phyloP scores from a whole-genome alignment of 441 rosid genomes.

The Hura crepitans region DNA sequence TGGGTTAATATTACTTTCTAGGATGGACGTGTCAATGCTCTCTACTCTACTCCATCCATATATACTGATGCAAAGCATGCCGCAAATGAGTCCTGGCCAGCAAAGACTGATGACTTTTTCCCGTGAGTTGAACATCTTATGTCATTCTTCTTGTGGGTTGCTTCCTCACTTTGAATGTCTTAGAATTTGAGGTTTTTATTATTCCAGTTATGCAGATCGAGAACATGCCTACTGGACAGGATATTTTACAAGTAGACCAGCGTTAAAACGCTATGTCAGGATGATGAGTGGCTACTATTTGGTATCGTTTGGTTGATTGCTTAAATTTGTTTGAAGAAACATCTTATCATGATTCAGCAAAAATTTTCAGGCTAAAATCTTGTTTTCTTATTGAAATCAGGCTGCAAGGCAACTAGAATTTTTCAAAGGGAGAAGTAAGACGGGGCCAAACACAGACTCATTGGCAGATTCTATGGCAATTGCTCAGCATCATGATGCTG shows the following conservation, averaged over 20 bases:
- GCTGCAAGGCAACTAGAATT: conserved; percentile 95
- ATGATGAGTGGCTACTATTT: conserved; percentile 88
- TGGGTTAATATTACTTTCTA: conserved; percentile 28
- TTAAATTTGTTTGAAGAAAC: conserved; percentile 12
- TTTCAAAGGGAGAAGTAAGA: conserved; percentile 64
- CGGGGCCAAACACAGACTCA: conserved; percentile 73
- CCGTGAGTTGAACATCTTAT: conserved; percentile 65
- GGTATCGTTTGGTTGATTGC: conserved; percentile 41
- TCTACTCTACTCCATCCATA: conserved; percentile 95
- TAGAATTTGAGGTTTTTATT: conserved; percentile 26
- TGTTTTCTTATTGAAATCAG: conserved; percentile 35
- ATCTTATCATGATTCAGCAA: conserved; percentile 1
- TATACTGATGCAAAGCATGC: conserved; percentile 98
- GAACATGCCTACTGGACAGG: conserved; percentile 98
- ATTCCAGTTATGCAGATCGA: conserved; percentile 91
- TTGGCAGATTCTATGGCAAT: conserved; percentile 92
- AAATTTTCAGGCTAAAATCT: conserved; percentile 14
- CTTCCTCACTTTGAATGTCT: conserved; percentile 20
- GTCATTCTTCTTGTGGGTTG: conserved; percentile 8
- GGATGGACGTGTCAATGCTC: conserved; percentile 98
- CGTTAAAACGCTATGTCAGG: conserved; percentile 88
- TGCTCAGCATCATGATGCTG: conserved; percentile 98
- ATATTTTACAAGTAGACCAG: conserved; percentile 92
- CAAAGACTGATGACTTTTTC: conserved; percentile 82
- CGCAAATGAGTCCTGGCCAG: conserved; percentile 73